Base-by-base conservation (phyloP, 768 basidiomycete species). In the Fibroporia radiculosa region DNA sequence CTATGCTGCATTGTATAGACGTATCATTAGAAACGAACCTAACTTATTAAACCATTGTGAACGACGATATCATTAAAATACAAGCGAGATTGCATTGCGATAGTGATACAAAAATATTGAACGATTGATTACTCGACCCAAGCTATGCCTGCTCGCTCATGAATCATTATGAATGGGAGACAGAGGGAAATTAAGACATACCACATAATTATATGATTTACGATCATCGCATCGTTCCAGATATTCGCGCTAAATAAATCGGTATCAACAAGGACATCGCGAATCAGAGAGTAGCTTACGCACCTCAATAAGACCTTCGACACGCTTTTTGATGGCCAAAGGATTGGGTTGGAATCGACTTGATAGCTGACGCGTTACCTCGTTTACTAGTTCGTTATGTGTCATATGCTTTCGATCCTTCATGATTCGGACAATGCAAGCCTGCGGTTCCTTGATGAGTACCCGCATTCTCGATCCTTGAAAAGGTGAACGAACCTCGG, bases 341-440 rank as follows among this genome's bases (percentile, higher is more conserved):
- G 93, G 86, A 50, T 89, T 82, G 0, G 95, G 95, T 39, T 76
- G 77, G 72, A 98, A 99, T 3, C 95, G 80, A 46, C 70, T 70
- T 16, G 86, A 71, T 3, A 99, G 66, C 54, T 97, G 95, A 18
- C 80, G 77, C 35, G 89, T 90, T 26, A 92, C 91, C 63, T 98
- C 93, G 54, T 83, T 85, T 48, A 97, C 72, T 12, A 99, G 75
- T 45, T 93, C 90, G 48, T 80, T 89, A 57, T 97, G 91, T 5
- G 72, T 66, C 80, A 98, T 82, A 43, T 77, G 75, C 60, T 97
- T 97, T 44, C 93, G 71, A 59, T 91, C 84, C 66, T 98, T 98
- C 95, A 99, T 98, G 23, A 97, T 82, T 25, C 96, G 82, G 20
- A 99, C 96, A 50, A 98, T 85, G 58, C 91, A 97, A 1, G 96